Conservation (phyloP, 257 asterid species). For the Verbena officinalis region DNA sequence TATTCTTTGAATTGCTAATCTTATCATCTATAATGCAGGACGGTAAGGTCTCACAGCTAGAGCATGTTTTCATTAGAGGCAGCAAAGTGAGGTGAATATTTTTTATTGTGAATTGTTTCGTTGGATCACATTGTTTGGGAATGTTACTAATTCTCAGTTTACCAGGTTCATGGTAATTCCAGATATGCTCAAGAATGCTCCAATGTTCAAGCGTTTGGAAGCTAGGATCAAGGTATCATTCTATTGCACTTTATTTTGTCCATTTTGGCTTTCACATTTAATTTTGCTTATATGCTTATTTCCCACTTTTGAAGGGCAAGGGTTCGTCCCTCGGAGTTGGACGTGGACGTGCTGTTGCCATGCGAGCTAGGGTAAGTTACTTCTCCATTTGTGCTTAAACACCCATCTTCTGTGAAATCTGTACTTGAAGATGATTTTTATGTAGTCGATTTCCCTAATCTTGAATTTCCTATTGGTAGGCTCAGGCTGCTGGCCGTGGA, state of each 20-base stretch:
- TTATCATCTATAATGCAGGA: constrained; percentile 41
- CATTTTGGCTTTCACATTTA: neutral
- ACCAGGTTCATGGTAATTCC: constrained; percentile 92
- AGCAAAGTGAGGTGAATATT: constrained; percentile 61
- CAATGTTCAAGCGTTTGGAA: constrained; percentile 81
- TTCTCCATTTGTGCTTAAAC: neutral
- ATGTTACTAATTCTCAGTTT: constrained; percentile 7
- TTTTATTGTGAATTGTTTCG: neutral
- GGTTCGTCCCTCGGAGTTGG: constrained; percentile 90
- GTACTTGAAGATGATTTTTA: too few relatives aligned
- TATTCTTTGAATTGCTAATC: neutral
- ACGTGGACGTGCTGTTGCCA: constrained; percentile 92
- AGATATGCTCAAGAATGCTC: constrained; percentile 92
- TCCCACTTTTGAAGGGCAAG: constrained; percentile 65
- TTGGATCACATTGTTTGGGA: constrained; percentile 11
- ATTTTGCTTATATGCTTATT: constrained; percentile 31
- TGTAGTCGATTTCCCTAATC: constrained; percentile 20
- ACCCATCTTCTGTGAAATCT: too few relatives aligned
- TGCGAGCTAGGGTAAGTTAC: constrained; percentile 88
- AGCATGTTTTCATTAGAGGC: constrained; percentile 75
- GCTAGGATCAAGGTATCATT: constrained; percentile 70
- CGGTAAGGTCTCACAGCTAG: constrained; percentile 69
- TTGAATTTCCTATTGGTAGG: constrained; percentile 48
- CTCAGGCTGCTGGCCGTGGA: constrained; percentile 93
- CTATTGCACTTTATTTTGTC: neutral